These are phyloP conservation scores for Ensete ventricosum DNA, from an alignment of 176 grass and related monocot genomes.

Conservation along the genomic window DNA sequence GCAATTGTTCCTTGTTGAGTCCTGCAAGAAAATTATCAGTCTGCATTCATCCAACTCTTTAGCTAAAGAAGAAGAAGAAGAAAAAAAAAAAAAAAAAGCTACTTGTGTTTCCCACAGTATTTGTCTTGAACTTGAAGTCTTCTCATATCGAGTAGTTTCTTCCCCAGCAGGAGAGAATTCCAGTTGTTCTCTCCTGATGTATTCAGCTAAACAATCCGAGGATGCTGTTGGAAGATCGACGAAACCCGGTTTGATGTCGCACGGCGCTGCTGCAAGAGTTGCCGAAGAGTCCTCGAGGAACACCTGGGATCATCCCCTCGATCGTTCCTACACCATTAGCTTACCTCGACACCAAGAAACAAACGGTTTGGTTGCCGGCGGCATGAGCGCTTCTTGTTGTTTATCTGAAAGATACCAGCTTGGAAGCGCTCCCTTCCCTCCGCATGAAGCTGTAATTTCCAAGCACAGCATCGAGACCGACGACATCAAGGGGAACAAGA, in stretches of 20 bases:
- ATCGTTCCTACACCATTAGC: constrained; percentile 35
- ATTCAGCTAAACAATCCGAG: constrained; percentile 55
- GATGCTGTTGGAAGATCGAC: constrained; percentile 22
- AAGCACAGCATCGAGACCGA: constrained; percentile 32
- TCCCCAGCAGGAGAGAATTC: constrained; percentile 18
- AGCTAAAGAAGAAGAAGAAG: constrained; percentile 16
- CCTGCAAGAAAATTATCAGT: constrained; percentile 32
- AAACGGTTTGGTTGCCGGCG: constrained; percentile 31
- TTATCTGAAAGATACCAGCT: constrained; percentile 32
- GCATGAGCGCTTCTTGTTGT: constrained; percentile 32
- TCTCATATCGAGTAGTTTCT: constrained; percentile 27
- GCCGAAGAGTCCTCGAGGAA: constrained; percentile 38
- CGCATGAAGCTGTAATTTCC: background rate
- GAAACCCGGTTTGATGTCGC: too few species aligned
- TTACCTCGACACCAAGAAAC: constrained; percentile 32
- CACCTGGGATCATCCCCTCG: constrained; percentile 48
- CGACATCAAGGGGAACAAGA: constrained; percentile 49
- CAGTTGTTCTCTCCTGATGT: constrained; percentile 35
- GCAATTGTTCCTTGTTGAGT: constrained; percentile 61
- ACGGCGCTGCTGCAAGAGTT: constrained; percentile 25
- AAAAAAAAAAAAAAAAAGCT: constrained; percentile 2
- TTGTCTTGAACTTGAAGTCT: background rate
- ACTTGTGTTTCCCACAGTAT: background rate
- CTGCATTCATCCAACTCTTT: constrained; percentile 29
- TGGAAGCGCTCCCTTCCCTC: constrained; percentile 18